Evolutionary conservation across 768 basidiomycete species (phyloP).

Genomic region (Cyathus striatus): DNA sequence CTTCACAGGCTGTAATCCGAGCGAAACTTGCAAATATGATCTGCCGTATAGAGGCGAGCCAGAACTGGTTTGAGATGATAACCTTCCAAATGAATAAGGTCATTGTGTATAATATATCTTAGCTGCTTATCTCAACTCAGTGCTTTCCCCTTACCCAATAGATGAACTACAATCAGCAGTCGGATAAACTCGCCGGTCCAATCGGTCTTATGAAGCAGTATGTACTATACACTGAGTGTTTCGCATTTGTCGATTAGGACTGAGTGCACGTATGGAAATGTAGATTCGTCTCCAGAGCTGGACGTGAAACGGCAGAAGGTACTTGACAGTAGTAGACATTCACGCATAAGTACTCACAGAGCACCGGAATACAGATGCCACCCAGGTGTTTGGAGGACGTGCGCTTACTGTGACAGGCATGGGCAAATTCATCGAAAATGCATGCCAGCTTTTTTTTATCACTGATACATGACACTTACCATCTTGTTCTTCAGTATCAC

Average conservation of each 20-base stretch:
- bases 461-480: conserved; percentile 2
- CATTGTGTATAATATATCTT: no score
- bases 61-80: conserved; percentile 86
- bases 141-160: no score
- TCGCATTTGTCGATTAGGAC: background rate
- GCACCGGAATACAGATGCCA: conserved; percentile 70
- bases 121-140: no score
- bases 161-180: conserved; percentile 86
- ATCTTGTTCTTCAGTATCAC: conserved; percentile 51
- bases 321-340: no score
- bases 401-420: conserved; percentile 84
- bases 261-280: conserved; percentile 3
- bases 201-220: conserved; percentile 89
- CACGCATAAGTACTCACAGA: no score
- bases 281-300: conserved; percentile 65
- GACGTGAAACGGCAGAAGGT: conserved; percentile 70
- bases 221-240: conserved; percentile 14
- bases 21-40: conserved; percentile 89
- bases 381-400: conserved; percentile 86
- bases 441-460: conserved; percentile 16
- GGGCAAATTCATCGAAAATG: conserved; percentile 82
- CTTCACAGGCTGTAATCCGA: conserved; percentile 81
- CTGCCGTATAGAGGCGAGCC: conserved; percentile 77
- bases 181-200: conserved; percentile 80
- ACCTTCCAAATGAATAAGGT: conserved; percentile 94